Evolutionary conservation across 2,329 filamentous ascomycete genomes (phyloP), one percentile per base, ranked within the genome.

Genomic region (Neocatenulostroma microsporum): DNA sequence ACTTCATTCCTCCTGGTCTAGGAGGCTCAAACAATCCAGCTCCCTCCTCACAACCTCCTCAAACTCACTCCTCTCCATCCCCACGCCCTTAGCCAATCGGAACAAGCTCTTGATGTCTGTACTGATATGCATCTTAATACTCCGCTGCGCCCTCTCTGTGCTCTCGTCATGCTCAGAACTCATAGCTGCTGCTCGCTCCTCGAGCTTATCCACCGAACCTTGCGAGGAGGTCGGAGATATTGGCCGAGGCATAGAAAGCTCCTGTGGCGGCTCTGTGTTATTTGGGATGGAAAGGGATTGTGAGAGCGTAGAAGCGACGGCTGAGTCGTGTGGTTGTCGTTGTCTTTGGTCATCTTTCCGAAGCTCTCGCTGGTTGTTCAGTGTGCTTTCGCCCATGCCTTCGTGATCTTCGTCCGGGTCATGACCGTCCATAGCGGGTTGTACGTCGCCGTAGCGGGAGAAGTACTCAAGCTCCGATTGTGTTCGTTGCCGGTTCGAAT

Each of bases 371-470:
- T 75, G 62, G 17, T 74, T 74, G 30, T 70, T 67, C 21, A 79
- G 57, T 0, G 73, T 74, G 4, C 73, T 73, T 13, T 70, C 61
- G 8, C 55, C 47, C 11, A 63, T 66, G 2, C 68, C 53, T 14
- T 60, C 54, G 28, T 66, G 56, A 32, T 72, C 78, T 62, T 86
- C 82, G 49, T 86, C 81, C n/a, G 83, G 83, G 47, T 88, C 83
- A 56, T 88, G 78, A 38, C 76, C 77, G 59, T 89, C 84, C 69
- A 89, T 77, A 21, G 83, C 83, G 2, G 84, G 82, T 56, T 89
- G 84, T 7, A 89, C 82, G 45, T 75, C 69, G 49, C 82, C 79
- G 57, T 91, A 89, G 55, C 81, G 78, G 13, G 80, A 76, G 58
- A 77, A 89, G 59, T 89, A 89, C 28, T 47, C 45, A 7, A 35